phyloP scores from a whole-genome alignment of 768 basidiomycete genomes.

The Pholiota conissans region DNA sequence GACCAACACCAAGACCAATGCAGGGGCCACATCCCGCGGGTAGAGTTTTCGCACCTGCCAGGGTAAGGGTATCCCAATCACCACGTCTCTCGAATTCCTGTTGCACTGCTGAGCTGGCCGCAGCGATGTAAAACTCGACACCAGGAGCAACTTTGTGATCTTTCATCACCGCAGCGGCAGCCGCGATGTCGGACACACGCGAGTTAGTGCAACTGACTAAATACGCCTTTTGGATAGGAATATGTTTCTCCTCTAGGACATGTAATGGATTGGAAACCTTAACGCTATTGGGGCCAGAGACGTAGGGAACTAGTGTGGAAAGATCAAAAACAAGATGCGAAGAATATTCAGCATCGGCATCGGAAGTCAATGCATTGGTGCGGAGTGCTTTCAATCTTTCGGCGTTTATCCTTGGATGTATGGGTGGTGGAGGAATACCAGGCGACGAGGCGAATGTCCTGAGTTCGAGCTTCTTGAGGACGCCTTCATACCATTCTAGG shows the following conservation, averaged over 20 bases:
- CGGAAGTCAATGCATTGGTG: slow-evolving; percentile 56
- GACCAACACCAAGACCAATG: slow-evolving; percentile 91
- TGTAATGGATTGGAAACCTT: slow-evolving; percentile 95
- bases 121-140: slow-evolving; percentile 97
- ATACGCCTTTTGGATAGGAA: slow-evolving; percentile 95
- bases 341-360: slow-evolving; percentile 77
- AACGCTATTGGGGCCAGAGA: slow-evolving; percentile 97
- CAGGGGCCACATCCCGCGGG: slow-evolving; percentile 98
- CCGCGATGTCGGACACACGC: slow-evolving; percentile 90
- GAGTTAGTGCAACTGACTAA: slow-evolving; percentile 99
- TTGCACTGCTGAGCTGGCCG: slow-evolving; percentile 91
- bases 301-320: slow-evolving; percentile 90
- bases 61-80: slow-evolving; percentile 84
- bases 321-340: slow-evolving; percentile 91
- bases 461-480: slow-evolving; percentile 71
- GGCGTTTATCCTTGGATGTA: slow-evolving; percentile 86
- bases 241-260: slow-evolving; percentile 66
- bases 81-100: slow-evolving; percentile 83
- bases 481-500: slow-evolving; percentile 81
- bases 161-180: slow-evolving; percentile 87
- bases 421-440: slow-evolving; percentile 67
- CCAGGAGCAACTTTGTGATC: slow-evolving; percentile 80
- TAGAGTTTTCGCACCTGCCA: slow-evolving; percentile 88
- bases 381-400: slow-evolving; percentile 68
- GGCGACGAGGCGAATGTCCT: slow-evolving; percentile 66